phyloP scores from a whole-genome alignment of 441 rosid genomes.

The Croton laevigatus region DNA sequence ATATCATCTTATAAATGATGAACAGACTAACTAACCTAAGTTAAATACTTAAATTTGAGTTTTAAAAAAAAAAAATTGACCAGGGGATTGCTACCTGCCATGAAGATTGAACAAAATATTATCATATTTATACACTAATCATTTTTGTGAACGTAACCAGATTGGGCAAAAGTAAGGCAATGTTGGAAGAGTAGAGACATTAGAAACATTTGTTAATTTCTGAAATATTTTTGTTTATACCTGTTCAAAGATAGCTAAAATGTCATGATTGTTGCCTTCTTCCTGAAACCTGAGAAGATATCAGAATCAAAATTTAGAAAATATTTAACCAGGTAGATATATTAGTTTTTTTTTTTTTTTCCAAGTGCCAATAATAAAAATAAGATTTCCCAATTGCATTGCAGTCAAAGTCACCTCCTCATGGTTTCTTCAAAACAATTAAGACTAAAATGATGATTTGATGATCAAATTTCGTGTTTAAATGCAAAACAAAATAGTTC shows the following conservation, averaged over 20 bases:
- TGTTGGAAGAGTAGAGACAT: not conserved
- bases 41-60: not conserved
- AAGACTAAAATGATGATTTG: constrained; percentile 9
- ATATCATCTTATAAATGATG: not conserved
- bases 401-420: not conserved
- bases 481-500: not conserved
- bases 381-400: not conserved
- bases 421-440: not conserved
- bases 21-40: not conserved
- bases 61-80: not conserved
- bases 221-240: not conserved
- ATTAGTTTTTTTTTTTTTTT: not conserved
- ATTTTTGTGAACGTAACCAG: not conserved
- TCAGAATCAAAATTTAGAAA: not conserved
- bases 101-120: not conserved
- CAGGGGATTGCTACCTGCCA: not conserved
- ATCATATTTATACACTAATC: not conserved
- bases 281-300: not conserved
- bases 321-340: not conserved
- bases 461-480: not conserved
- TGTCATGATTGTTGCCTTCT: not conserved
- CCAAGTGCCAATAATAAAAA: not conserved
- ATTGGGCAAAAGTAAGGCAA: not conserved
- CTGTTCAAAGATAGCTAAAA: not conserved
- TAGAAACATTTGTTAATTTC: not conserved